Evolutionary conservation across 2,329 filamentous ascomycete genomes (phyloP), one percentile per base, ranked within the genome.

Genomic region (Fusarium sp.): DNA sequence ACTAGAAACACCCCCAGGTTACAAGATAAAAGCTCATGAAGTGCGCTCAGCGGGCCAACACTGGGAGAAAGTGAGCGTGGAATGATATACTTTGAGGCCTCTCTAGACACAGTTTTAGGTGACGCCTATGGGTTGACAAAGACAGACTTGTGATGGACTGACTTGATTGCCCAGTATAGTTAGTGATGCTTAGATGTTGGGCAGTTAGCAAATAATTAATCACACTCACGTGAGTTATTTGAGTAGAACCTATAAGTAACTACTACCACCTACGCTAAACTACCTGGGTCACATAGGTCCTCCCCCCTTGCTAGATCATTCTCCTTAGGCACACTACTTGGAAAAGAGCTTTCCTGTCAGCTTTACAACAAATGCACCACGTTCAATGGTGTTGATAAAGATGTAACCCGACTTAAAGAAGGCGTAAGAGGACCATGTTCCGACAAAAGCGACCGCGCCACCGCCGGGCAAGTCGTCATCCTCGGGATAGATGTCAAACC

Each of bases 351-450:
- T 70, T 8, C 70, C 70, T 1, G 75, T 87, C 36, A 77, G 40
- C 66, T 77, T 88, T 13, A 89, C 81, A 9, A 86, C 82, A 58
- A 85, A 89, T 6, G 84, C 82, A 60, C 87, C 87, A 7, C 86
- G 80, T 79, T 89, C 87, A 66, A 88, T 89, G 4, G 84, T 87
- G 79, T 89, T 88, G 71, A 89, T 77, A 9, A 88, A 82, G 65
- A 89, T 83, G 73, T 84, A 85, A 2, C 87, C 87, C 1, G 82
- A 85, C 74, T 84, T 84, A 77, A 88, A 89, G 70, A 79, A 84
- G 2, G 85, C 85, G 69, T 87, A 89, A 59, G 84, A 83, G 29
- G 82, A 85, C 87, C 87, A 89, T 2, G 85, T 85, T 5, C 84
- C 86, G 1, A 81, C 74, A 50, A 86, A 87, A 1, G 80, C 79